A percentile compares a stretch with the other conserved stretches of the same genome.
These are phyloP conservation scores for Boletus sp. DNA, from an alignment of 768 basidiomycete genomes.

Conservation along the genomic window DNA sequence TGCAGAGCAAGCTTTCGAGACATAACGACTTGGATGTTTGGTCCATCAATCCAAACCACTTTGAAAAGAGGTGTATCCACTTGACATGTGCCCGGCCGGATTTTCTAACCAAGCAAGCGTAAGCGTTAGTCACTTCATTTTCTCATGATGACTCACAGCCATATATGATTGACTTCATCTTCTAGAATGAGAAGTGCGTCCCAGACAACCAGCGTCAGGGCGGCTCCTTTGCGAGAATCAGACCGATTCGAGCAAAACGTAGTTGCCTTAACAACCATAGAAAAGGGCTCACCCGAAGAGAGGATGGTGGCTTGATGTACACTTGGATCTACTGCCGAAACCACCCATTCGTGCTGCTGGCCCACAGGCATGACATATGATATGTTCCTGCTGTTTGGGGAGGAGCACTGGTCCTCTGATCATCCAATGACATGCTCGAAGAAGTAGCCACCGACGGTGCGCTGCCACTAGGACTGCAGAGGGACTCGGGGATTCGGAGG, in stretches of 20 bases:
- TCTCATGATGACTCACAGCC: conserved; percentile 17
- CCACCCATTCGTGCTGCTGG: background rate
- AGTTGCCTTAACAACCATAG: background rate
- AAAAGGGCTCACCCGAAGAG: conserved; percentile 16
- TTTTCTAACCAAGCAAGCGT: conserved; percentile 1
- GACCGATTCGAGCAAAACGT: background rate
- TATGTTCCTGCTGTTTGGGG: too few species aligned
- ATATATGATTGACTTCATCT: conserved; percentile 18
- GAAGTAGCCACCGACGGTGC: too few species aligned
- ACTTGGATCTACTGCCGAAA: background rate
- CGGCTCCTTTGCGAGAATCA: conserved; percentile 10
- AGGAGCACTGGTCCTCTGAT: too few species aligned
- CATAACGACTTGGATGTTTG: conserved; percentile 3
- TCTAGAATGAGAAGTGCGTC: conserved; percentile 17
- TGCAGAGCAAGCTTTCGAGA: background rate
- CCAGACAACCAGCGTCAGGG: conserved; percentile 13
- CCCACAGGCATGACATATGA: background rate
- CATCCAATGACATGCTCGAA: background rate
- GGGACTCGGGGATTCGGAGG: too few species aligned
- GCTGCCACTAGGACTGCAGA: too few species aligned
- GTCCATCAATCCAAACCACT: conserved; percentile 22
- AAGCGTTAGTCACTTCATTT: too few species aligned
- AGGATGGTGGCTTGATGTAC: background rate
- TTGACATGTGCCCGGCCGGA: conserved; percentile 16
- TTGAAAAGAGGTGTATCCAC: conserved; percentile 21